A percentile compares a stretch with the other conserved stretches of the same genome.
Conservation (phyloP, 331 rosid genomes). For the Ulmus americana region DNA sequence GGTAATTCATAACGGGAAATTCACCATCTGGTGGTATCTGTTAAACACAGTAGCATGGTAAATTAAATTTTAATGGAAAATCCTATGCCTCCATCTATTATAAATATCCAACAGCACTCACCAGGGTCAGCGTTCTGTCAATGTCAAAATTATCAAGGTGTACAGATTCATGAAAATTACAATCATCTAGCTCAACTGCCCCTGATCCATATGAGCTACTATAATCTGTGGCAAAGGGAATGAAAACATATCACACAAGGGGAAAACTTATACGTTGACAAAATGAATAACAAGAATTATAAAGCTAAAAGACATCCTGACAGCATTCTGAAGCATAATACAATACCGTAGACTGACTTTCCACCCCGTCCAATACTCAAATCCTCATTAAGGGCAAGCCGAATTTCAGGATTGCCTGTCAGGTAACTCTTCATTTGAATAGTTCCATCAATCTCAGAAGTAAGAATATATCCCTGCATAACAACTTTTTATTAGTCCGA, state of each 20-base stretch:
- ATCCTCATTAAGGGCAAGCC: slow-evolving; percentile 87
- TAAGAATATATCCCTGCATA: slow-evolving; percentile 74
- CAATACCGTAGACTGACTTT: slow-evolving; percentile 40
- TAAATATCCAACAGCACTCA: slow-evolving; percentile 28
- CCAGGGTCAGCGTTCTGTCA: slow-evolving; percentile 76
- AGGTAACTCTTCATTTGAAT: slow-evolving; percentile 97
- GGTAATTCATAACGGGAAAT: slow-evolving; percentile 92
- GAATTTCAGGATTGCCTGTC: slow-evolving; percentile 89
- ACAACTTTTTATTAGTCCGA: slow-evolving; percentile 18
- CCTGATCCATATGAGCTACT: slow-evolving; percentile 57
- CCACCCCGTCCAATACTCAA: slow-evolving; percentile 72
- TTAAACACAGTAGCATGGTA: slow-evolving; percentile 16
- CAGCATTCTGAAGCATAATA: slow-evolving; percentile 1
- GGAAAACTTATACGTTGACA: slow-evolving; percentile 9
- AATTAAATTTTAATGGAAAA: background rate
- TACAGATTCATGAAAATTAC: slow-evolving; percentile 93
- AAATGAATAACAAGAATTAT: slow-evolving; percentile 18
- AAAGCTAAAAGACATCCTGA: slow-evolving; percentile 8
- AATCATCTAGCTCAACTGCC: slow-evolving; percentile 72
- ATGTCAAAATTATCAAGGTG: slow-evolving; percentile 71
- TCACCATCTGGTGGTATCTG: slow-evolving; percentile 93
- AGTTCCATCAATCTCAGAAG: slow-evolving; percentile 94
- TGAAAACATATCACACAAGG: slow-evolving; percentile 20
- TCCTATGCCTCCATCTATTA: background rate
- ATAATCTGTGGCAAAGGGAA: slow-evolving; percentile 48